Evolutionary conservation across 805 yeast species (phyloP), one percentile per base, ranked within the genome.

Genomic region (Nakazawaea holstii): DNA sequence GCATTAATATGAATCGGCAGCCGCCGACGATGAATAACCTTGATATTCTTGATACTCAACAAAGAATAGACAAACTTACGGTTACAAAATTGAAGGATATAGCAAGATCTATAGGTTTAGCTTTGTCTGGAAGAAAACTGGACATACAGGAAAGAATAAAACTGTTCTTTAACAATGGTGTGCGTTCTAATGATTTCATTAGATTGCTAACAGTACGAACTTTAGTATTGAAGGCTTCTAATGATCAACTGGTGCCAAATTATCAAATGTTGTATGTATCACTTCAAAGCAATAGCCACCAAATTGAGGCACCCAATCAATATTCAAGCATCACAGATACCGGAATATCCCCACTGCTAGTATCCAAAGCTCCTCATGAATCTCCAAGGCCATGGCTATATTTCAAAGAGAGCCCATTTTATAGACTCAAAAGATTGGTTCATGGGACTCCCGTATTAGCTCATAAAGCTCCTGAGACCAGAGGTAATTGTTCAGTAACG

Each of bases 351-450:
- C 39, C 29, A 33, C 26, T 8, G 11, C 24, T 39, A 6, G 8
- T 36, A 14, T 10, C 33, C 15, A 33, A 29, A n/a, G 3, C 42
- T n/a, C 42, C 29, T 10, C 8, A 13, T 10, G 33, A n/a, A 9
- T 28, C 33, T 29, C 20, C 36, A 36, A 9, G 63, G 10, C 77
- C 75, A 38, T 66, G 74, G 67, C 55, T 73, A 1, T 73, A 66
- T 58, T 82, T 80, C 64, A 65, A 66, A 46, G 76, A 67, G 50
- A 74, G 79, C 35, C 82, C 84, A 1, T 84, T 84, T 60, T 84
- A 72, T 60, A 64, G 61, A 9, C 60, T 79, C 33, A 71, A 72
- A 48, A 62, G 76, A 43, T 57, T 74, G 35, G 62, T 84, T 2
- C 70, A 73, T 29, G 73, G 69, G 13, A 64, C 72, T 36, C 83